Base-by-base conservation (phyloP, 768 basidiomycete species). In the Naganishia antarctica region DNA sequence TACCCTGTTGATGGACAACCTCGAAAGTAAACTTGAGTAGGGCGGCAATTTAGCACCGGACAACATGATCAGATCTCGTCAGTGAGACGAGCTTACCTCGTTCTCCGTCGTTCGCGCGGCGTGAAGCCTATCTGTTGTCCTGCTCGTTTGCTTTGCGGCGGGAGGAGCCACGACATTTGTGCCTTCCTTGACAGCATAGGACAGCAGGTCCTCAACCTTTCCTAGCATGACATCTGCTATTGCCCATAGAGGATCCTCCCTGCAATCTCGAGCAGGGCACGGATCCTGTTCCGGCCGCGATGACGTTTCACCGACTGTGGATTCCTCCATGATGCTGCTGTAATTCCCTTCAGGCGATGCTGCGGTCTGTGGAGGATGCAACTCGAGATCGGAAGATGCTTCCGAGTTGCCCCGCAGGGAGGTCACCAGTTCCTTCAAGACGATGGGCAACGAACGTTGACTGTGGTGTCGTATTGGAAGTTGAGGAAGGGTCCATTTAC, bases 171-270 rank as follows among this genome's bases (percentile, higher is more conserved):
- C 37, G 4, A 34, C 25, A 34, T 18, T 11, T 2, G 53, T 23
- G 18, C 31, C 29, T 8, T 57, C 53, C 13, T 57, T 57, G 34
- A 57, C 40, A 3, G 53, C 53, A 40, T 23, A 1, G 12, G 37
- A 4, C 7, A 37, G n/a, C 3, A 57, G 53, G 8, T 26, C 23
- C 40, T 57, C 53, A 9, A 41, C 53, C 23, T 57, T 57, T 26
- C 23, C 23, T 5, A 57, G 53, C 37, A 57, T 23, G 9, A 57
- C 53, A 40, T 57, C 53, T 40, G 37, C 37, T 23, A 57, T 57
- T 11, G 53, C n/a, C 53, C 53, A 57, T 34, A 57, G 34, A 12
- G 53, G 53, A 57, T 57, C 53, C 25, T 57, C 13, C 21, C 53
- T 15, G 34, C 34, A 37, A 15, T 37, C 34, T 37, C n/a, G n/a